These are phyloP conservation scores for Letharia columbiana DNA, from an alignment of 495 filamentous ascomycete genomes.

Conservation along the genomic window DNA sequence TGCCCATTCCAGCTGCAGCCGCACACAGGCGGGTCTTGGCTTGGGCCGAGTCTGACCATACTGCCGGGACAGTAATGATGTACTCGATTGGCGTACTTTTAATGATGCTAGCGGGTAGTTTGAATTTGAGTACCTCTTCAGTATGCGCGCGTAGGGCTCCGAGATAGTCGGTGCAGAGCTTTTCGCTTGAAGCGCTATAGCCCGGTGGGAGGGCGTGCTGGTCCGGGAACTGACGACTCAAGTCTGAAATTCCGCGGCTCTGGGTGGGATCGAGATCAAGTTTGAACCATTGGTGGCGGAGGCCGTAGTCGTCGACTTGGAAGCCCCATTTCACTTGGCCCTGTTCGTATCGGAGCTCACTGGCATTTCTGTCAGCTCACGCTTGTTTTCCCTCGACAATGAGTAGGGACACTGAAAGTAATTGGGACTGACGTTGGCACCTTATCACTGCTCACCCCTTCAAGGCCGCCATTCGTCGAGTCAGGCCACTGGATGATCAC, in stretches of 20 bases:
- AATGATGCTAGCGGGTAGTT: slow-evolving; percentile 57
- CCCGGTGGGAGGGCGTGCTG: slow-evolving; percentile 21
- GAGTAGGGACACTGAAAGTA: neutral
- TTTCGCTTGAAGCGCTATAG: slow-evolving; percentile 51
- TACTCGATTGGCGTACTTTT: slow-evolving; percentile 55
- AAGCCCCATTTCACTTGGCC: slow-evolving; percentile 43
- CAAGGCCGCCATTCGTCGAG: slow-evolving; percentile 23
- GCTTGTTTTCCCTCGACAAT: no score
- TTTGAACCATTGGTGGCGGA: slow-evolving; percentile 47
- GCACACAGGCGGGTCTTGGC: slow-evolving; percentile 56
- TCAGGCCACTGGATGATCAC: slow-evolving; percentile 29
- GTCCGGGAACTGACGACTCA: slow-evolving; percentile 20
- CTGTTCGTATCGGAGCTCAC: slow-evolving; percentile 33
- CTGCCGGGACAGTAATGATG: slow-evolving; percentile 52
- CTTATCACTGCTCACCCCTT: slow-evolving; percentile 35
- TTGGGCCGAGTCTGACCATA: slow-evolving; percentile 72
- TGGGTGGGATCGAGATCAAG: slow-evolving; percentile 34
- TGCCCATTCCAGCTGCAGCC: slow-evolving; percentile 59
- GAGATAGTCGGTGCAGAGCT: slow-evolving; percentile 63
- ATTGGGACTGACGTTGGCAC: slow-evolving; percentile 29
- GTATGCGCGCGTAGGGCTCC: slow-evolving; percentile 33
- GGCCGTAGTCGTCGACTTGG: slow-evolving; percentile 36
- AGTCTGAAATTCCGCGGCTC: slow-evolving; percentile 17
- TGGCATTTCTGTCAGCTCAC: neutral
- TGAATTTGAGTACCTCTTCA: slow-evolving; percentile 26